Base-by-base conservation (phyloP, 1,284 basidiomycete genomes). In the Moesziomyces globuligerus region DNA sequence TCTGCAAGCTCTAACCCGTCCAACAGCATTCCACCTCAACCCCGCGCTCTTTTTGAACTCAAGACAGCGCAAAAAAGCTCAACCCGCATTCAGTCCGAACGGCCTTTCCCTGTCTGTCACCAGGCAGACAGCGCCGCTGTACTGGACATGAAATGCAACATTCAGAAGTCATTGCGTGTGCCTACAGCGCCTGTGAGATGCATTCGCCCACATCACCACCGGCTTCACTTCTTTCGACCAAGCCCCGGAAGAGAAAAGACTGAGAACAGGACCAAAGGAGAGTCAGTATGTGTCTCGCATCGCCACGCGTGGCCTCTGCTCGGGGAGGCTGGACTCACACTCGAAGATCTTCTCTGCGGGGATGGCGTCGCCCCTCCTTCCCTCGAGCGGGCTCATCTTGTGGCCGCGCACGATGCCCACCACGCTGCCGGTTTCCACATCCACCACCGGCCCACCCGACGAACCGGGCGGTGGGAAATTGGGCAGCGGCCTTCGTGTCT, bases 361-460 rank as follows among this genome's bases (percentile, higher is more conserved):
- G 3, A 88, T 87, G n/a, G 88, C 89, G 86, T 89, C 90, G 0
- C 90, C 89, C 28, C 87, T 83, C 26, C 86, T 77, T 8, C 88
- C 89, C 50, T 87, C 86, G 5, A 89, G 81, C 32, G 71, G 41
- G 42, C 75, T 76, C 85, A 88, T 87, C 75, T 87, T 85, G 36
- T 86, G 86, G 4, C 89, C 89, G 5, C 89, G 83, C 60, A 89
- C 86, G n/a, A 90, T 84, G 0, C 89, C 90, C 2, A 91, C 85
- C 1, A 91, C 89, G 1, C 88, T 86, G 2, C 89, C 89, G 34
- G 84, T 87, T 70, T 87, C 85, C 51, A 86, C 85, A 57, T 89
- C 88, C 3, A 91, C 85, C 51, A 91, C 87, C 0, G 90, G 89
- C 0, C 89, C 89, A 8, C 90, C 90, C 45, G 88, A 89, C 20